Evolutionary conservation across 2,329 filamentous ascomycete genomes (phyloP), one percentile per base, ranked within the genome.

Genomic region (Scedosporium apiospermum): DNA sequence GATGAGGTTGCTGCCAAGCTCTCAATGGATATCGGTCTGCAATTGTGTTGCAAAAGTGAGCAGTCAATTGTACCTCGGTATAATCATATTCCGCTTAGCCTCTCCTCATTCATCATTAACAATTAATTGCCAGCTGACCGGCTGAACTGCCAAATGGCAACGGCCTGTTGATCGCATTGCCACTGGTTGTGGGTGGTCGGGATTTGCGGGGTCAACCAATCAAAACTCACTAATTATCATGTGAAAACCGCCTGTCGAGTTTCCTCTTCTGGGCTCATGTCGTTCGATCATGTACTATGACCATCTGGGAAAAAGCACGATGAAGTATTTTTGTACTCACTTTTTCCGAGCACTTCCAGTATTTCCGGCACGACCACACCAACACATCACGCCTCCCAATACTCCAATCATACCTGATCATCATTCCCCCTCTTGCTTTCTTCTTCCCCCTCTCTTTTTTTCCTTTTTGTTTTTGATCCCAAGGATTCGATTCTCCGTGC

Each of bases 171-270:
- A 57, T 57, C 18, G 6, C 23, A 21, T 57, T 26, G 12, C 18
- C 58, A 60, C 26, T 53, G 23, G 16, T 49, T 51, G 12, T 57
- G 46, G 42, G 46, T 62, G 61, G 44, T 3, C 18, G 7, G 34
- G 14, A 59, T 49, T 51, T 63, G 61, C 61, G 61, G 57, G 61
- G 61, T 63, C 26, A 27, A 57, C 61, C 61, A 63, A 63, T 63
- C 61, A 63, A 34, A 49, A 9, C n/a, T 26, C 12, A 7, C 23
- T 18, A 30, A 38, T 26, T 42, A 58, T 55, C 60, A 58, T 55
- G 49, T 49, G 51, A 34, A 62, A 57, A 61, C 51, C 42, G 14
- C 23, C 51, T n/a, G 18, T 23, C 4, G 42, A n/a, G 18, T 42
- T 57, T 18, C 44, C 51, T 27, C 57, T 62, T 62, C 60, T 62